Percentiles rank a stretch among this genome's conserved stretches.
Evolutionary conservation across 208 protist genomes (phyloP).

Genomic region (Trypanosoma mega): DNA sequence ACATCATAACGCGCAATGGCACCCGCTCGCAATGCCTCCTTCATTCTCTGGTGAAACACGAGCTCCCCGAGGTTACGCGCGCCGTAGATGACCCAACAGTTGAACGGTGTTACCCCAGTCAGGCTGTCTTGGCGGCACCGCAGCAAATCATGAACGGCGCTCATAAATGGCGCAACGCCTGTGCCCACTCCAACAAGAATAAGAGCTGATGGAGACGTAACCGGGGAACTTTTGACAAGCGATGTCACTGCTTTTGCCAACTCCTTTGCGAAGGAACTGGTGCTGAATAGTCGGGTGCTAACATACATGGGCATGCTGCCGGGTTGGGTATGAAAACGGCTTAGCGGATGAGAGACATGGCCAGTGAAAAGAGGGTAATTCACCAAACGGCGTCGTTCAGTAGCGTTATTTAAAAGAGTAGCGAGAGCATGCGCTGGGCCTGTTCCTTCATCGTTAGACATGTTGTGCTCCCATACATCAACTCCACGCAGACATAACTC

Average conservation of each 20-base stretch:
- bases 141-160: conserved; percentile 56
- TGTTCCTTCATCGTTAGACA: conserved; percentile 7
- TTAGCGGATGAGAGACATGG: conserved; percentile 25
- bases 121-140: conserved; percentile 20
- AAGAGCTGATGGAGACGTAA: conserved; percentile 23
- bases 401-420: conserved; percentile 18
- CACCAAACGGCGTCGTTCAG: conserved; percentile 12
- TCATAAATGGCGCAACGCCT: conserved; percentile 77
- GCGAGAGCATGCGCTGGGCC: conserved; percentile 16
- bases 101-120: conserved; percentile 18
- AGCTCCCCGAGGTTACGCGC: conserved; percentile 52
- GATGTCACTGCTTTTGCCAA: conserved; percentile 27
- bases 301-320: conserved; percentile 36
- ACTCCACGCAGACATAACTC: conserved; percentile 32
- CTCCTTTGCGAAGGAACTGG: conserved; percentile 45
- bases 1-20: conserved; percentile 63
- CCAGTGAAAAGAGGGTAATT: conserved; percentile 22
- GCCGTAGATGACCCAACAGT: conserved; percentile 78
- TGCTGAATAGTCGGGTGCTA: conserved; percentile 59
- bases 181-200: conserved; percentile 77
- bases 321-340: conserved; percentile 19
- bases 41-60: conserved; percentile 63
- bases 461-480: conserved; percentile 9
- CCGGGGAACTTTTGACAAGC: not conserved
- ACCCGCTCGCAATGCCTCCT: conserved; percentile 34